phyloP scores from a whole-genome alignment of 2,329 filamentous ascomycete genomes.

The Tympanopsis confertula region DNA sequence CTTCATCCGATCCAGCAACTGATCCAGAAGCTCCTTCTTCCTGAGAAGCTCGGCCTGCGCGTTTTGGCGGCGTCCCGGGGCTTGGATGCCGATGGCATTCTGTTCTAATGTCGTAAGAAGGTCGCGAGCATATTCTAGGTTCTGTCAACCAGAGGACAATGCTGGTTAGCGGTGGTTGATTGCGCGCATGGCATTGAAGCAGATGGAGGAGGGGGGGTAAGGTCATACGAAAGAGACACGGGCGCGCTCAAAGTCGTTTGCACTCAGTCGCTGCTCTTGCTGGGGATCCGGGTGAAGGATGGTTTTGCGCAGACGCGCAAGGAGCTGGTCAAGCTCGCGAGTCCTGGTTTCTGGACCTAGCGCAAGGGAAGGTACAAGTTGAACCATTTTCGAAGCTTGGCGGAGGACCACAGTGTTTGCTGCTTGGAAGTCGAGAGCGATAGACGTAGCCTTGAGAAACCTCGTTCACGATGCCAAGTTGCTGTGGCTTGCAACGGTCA shows the following conservation, averaged over 20 bases:
- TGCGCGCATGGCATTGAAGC: no score
- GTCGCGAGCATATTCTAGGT: constrained; percentile 59
- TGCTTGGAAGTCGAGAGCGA: no score
- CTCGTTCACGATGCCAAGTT: no score
- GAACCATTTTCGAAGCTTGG: no score
- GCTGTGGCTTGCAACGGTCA: no score
- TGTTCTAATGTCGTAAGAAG: constrained; percentile 63
- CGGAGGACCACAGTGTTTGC: no score
- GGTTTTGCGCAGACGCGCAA: background rate
- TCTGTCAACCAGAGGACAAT: constrained; percentile 27
- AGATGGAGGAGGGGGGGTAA: background rate
- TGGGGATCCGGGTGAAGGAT: background rate
- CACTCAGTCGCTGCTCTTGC: background rate
- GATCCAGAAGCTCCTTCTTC: constrained; percentile 56
- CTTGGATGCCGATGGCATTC: constrained; percentile 46
- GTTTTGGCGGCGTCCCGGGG: constrained; percentile 44
- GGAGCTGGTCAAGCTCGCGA: background rate
- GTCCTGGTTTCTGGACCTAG: no score
- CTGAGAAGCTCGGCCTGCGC: constrained; percentile 50
- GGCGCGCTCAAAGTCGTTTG: background rate
- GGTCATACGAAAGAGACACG: background rate
- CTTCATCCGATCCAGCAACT: constrained; percentile 51
- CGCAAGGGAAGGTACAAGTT: no score
- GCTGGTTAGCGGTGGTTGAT: background rate
- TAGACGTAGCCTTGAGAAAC: no score